phyloP scores from a whole-genome alignment of 2,329 filamentous ascomycete species.

The Colletotrichum sansevieriae region DNA sequence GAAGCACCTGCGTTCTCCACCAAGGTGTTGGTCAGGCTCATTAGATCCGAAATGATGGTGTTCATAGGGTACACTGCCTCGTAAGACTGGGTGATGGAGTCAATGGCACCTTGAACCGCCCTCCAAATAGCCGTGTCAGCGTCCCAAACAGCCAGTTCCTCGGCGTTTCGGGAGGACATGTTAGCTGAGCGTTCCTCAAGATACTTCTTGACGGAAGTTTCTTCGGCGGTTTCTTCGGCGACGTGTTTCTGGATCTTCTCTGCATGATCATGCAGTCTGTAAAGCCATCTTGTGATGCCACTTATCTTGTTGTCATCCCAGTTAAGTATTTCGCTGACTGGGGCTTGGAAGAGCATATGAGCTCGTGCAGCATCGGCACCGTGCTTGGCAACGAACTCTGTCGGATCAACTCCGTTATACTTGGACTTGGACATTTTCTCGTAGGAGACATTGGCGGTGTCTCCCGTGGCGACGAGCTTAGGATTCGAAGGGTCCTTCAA shows the following conservation, averaged over 20 bases:
- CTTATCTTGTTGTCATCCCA: constrained; percentile 89
- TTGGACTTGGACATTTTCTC: constrained; percentile 98
- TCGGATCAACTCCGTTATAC: constrained; percentile 89
- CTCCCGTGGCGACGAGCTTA: constrained; percentile 71
- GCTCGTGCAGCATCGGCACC: constrained; percentile 88
- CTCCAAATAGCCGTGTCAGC: constrained; percentile 70
- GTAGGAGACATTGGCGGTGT: constrained; percentile 72
- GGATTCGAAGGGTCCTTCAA: constrained; percentile 68
- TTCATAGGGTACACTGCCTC: constrained; percentile 82
- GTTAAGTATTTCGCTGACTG: constrained; percentile 84
- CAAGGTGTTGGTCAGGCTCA: constrained; percentile 81
- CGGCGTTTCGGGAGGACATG: constrained; percentile 48
- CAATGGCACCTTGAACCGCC: constrained; percentile 75
- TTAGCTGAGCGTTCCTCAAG: constrained; percentile 52
- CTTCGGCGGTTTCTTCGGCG: constrained; percentile 24
- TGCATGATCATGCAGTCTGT: constrained; percentile 73
- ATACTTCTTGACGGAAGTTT: constrained; percentile 46
- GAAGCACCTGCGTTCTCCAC: constrained; percentile 59
- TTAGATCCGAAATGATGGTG: constrained; percentile 86
- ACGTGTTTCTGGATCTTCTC: constrained; percentile 44
- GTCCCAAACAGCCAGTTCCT: constrained; percentile 52
- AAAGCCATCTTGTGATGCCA: constrained; percentile 85
- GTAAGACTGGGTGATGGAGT: constrained; percentile 76
- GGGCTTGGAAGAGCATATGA: constrained; percentile 90
- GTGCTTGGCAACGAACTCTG: constrained; percentile 76